Percentiles rank a stretch among this genome's conserved stretches.
Evolutionary conservation across 2,329 filamentous ascomycete genomes (phyloP).

Genomic region (Pseudocercospora eumusae): DNA sequence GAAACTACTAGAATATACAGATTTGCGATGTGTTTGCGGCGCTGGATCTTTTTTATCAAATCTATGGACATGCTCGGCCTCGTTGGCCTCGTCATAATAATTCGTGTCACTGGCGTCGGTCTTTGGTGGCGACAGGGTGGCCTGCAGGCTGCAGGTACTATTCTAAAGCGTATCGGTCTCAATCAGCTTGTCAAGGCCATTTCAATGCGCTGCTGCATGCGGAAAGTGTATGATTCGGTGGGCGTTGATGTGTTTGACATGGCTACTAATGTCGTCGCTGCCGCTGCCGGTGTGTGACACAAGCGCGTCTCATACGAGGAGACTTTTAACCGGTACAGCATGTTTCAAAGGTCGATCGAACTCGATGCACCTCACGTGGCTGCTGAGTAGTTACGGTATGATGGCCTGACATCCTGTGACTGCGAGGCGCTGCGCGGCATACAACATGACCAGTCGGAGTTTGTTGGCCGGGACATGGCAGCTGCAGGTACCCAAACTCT

Average conservation of each 20-base stretch:
- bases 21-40: conserved; percentile 1
- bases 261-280: conserved; percentile 11
- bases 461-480: conserved; percentile 25
- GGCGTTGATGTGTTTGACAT: background rate
- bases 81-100: conserved; percentile 6
- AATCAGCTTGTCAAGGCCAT: conserved; percentile 1
- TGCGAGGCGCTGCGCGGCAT: conserved; percentile 11
- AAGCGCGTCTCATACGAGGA: too few relatives aligned
- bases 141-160: too few relatives aligned
- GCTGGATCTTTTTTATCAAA: background rate
- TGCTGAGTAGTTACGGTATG: too few relatives aligned
- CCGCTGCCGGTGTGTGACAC: conserved; percentile 4
- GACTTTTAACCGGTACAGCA: too few relatives aligned
- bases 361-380: conserved; percentile 5
- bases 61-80: conserved; percentile 21
- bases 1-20: conserved; percentile 5
- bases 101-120: background rate
- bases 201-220: background rate
- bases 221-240: background rate
- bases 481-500: conserved; percentile 27
- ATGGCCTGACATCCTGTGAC: conserved; percentile 5
- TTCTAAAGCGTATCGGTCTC: too few relatives aligned
- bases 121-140: background rate
- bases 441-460: conserved; percentile 25
- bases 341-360: conserved; percentile 6